phyloP scores from a whole-genome alignment of 23 red algal genomes.

The Pyropia yezoensis region DNA sequence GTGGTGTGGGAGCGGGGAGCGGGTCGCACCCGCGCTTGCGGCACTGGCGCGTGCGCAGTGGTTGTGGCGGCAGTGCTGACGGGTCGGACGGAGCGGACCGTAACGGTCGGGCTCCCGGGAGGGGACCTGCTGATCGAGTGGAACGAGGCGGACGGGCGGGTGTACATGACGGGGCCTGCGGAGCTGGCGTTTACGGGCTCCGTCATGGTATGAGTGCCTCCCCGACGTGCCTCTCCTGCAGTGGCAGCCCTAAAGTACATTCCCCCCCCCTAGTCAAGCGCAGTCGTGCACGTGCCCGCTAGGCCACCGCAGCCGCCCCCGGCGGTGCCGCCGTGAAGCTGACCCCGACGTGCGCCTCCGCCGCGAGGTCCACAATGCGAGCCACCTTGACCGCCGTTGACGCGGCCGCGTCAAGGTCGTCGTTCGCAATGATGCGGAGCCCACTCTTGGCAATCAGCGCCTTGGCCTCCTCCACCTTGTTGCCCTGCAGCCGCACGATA shows the following conservation, averaged over 20 bases:
- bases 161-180: conserved; percentile 97
- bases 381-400: conserved; percentile 61
- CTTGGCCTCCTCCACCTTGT: conserved; percentile 90
- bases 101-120: conserved; percentile 68
- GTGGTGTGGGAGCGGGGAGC: conserved; percentile 94
- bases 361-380: conserved; percentile 45
- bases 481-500: conserved; percentile 95
- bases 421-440: conserved; percentile 64
- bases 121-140: conserved; percentile 79
- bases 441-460: conserved; percentile 46
- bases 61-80: conserved; percentile 75
- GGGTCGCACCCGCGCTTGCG: conserved; percentile 90
- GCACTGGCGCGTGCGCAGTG: conserved; percentile 91
- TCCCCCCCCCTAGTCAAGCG: too few relatives aligned
- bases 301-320: too few relatives aligned
- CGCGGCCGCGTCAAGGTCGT: conserved; percentile 92
- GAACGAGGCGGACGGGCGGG: conserved; percentile 40
- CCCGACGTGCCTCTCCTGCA: too few relatives aligned
- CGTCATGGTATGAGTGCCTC: too few relatives aligned
- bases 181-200: conserved; percentile 67
- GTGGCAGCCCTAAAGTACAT: too few relatives aligned
- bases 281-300: too few relatives aligned
- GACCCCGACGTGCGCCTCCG: conserved; percentile 52
- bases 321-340: conserved; percentile 9
- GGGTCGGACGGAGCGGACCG: conserved; percentile 19